Evolutionary conservation across 495 filamentous ascomycete genomes (phyloP).

Genomic region (Corynascus novoguineensis): DNA sequence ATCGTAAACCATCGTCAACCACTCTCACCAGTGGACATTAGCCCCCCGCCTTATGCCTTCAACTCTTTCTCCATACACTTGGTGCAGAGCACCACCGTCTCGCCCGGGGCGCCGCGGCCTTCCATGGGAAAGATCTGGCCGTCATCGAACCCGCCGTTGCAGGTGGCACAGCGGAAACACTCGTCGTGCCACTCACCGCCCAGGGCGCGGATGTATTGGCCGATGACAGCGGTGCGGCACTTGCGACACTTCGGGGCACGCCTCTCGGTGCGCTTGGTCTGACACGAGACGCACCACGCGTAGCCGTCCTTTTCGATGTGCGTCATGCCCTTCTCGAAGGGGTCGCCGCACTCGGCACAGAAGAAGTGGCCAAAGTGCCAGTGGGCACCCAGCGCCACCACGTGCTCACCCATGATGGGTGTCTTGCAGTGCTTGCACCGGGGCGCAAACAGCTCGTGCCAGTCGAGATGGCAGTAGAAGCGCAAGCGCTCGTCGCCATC

Average conservation of each 20-base stretch:
- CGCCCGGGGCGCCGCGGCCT: constrained; percentile 33
- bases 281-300: constrained; percentile 93
- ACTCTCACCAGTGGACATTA: not conserved
- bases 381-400: constrained; percentile 85
- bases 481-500: constrained; percentile 64
- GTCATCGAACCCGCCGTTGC: constrained; percentile 49
- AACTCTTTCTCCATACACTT: constrained; percentile 46
- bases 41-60: constrained; percentile 35
- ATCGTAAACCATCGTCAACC: constrained; percentile 5
- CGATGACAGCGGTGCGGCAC: constrained; percentile 78
- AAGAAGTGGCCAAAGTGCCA: constrained; percentile 99
- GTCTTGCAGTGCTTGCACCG: constrained; percentile 96
- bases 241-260: constrained; percentile 74
- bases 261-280: constrained; percentile 75
- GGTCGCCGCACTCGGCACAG: constrained; percentile 97
- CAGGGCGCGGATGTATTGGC: constrained; percentile 78
- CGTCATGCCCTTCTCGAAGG: constrained; percentile 73
- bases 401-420: constrained; percentile 94
- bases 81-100: constrained; percentile 46
- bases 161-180: constrained; percentile 75
- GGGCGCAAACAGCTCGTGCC: constrained; percentile 89
- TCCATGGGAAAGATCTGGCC: constrained; percentile 50
- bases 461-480: constrained; percentile 98
- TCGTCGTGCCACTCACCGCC: constrained; percentile 90
- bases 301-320: constrained; percentile 99